These are phyloP conservation scores for Lipomyces lipofer DNA, from an alignment of 805 yeast species.

Conservation along the genomic window DNA sequence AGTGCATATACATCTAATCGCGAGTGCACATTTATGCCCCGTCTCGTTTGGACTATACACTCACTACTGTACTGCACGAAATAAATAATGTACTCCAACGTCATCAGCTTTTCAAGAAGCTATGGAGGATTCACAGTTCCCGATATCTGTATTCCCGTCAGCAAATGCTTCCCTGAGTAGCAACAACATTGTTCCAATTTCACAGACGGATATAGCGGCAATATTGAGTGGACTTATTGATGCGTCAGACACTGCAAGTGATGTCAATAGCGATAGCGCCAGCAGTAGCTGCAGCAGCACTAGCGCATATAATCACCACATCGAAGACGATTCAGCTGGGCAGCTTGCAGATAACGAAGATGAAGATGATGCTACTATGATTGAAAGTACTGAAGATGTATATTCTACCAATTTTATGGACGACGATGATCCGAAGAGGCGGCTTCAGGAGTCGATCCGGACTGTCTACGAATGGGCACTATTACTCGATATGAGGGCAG, in stretches of 20 bases:
- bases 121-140: not conserved
- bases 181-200: not conserved
- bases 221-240: not conserved
- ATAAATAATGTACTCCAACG: too few species aligned
- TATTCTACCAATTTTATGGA: not conserved
- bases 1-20: too few species aligned
- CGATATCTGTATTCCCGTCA: not conserved
- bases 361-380: not conserved
- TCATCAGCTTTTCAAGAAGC: too few species aligned
- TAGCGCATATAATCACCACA: not conserved
- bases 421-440: conserved; percentile 1
- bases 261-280: not conserved
- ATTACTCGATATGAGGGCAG: conserved; percentile 28
- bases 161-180: not conserved
- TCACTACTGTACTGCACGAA: too few species aligned
- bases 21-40: too few species aligned
- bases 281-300: not conserved
- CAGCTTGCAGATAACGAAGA: conserved; percentile 5
- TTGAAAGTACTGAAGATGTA: not conserved
- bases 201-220: too few species aligned
- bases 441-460: conserved; percentile 3
- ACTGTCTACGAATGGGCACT: conserved; percentile 6
- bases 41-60: too few species aligned
- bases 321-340: not conserved
- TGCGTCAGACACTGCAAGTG: not conserved